Conservation (phyloP, 805 yeast genomes). For the Cyberlindnera amylophila region DNA sequence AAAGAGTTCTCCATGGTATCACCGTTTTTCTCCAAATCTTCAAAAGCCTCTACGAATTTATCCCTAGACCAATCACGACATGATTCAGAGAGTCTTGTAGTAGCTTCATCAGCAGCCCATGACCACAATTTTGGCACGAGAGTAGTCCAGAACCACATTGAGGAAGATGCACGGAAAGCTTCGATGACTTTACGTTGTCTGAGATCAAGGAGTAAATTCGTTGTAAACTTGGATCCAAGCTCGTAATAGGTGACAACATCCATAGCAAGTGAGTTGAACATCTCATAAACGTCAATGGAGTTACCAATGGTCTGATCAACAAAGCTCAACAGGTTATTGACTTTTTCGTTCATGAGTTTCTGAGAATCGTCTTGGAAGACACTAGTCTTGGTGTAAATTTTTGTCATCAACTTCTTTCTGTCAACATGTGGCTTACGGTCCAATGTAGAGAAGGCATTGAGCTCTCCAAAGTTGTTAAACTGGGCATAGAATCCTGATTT, state of each 20-base stretch:
- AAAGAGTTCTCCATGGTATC: constrained; percentile 15
- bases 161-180: constrained; percentile 45
- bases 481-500: constrained; percentile 54
- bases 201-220: constrained; percentile 39
- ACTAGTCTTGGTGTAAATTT: constrained; percentile 42
- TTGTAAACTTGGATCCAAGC: constrained; percentile 47
- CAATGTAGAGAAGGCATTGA: constrained; percentile 56
- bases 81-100: constrained; percentile 35
- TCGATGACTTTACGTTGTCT: constrained; percentile 41
- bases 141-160: constrained; percentile 66
- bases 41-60: constrained; percentile 26
- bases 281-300: constrained; percentile 50
- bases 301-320: constrained; percentile 13
- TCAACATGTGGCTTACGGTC: constrained; percentile 45
- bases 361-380: constrained; percentile 34
- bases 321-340: constrained; percentile 27
- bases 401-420: constrained; percentile 38
- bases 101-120: constrained; percentile 40
- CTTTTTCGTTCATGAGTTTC: constrained; percentile 31
- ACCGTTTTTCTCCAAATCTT: constrained; percentile 19
- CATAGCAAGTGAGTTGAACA: constrained; percentile 72
- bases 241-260: constrained; percentile 62
- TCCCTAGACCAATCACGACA: constrained; percentile 44
- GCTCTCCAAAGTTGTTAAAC: constrained; percentile 53
- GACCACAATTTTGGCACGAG: constrained; percentile 51